These are phyloP conservation scores for Oidiodendron maius DNA, from an alignment of 495 filamentous ascomycete species.

Conservation along the genomic window DNA sequence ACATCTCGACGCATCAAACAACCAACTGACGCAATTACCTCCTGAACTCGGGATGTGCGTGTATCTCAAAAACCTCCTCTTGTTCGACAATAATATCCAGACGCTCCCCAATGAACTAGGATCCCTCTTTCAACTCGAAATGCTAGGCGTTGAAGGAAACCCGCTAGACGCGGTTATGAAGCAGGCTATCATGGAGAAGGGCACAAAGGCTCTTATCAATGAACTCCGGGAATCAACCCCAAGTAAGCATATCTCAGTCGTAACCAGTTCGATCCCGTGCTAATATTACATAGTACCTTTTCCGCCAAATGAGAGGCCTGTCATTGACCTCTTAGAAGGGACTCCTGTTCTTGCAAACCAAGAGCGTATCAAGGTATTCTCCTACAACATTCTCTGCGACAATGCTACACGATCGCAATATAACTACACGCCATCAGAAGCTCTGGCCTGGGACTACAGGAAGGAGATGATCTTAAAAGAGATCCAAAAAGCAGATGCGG, in stretches of 20 bases:
- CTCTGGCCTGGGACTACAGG: conserved; percentile 80
- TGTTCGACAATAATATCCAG: conserved; percentile 85
- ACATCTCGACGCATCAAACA: conserved; percentile 81
- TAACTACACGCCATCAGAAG: conserved; percentile 77
- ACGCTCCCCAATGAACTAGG: conserved; percentile 82
- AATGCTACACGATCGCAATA: conserved; percentile 74
- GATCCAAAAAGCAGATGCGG: conserved; percentile 70
- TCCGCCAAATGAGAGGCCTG: conserved; percentile 51
- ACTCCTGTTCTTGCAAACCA: conserved; percentile 34
- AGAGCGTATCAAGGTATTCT: conserved; percentile 67
- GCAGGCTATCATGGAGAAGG: conserved; percentile 73
- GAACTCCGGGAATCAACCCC: conserved; percentile 75
- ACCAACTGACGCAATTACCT: conserved; percentile 76
- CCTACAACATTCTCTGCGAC: conserved; percentile 95
- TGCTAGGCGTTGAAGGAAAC: conserved; percentile 90
- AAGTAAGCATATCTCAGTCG: conserved; percentile 48
- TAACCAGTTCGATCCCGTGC: no score
- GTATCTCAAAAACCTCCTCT: conserved; percentile 67
- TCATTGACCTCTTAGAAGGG: conserved; percentile 44
- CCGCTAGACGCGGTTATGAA: conserved; percentile 67
- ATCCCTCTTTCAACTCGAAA: conserved; percentile 76
- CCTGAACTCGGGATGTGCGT: conserved; percentile 95
- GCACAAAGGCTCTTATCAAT: conserved; percentile 77
- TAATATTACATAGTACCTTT: conserved; percentile 46
- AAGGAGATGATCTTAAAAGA: conserved; percentile 75